phyloP scores from a whole-genome alignment of 1,139 yeast species.

The Starmera stellimalicola region DNA sequence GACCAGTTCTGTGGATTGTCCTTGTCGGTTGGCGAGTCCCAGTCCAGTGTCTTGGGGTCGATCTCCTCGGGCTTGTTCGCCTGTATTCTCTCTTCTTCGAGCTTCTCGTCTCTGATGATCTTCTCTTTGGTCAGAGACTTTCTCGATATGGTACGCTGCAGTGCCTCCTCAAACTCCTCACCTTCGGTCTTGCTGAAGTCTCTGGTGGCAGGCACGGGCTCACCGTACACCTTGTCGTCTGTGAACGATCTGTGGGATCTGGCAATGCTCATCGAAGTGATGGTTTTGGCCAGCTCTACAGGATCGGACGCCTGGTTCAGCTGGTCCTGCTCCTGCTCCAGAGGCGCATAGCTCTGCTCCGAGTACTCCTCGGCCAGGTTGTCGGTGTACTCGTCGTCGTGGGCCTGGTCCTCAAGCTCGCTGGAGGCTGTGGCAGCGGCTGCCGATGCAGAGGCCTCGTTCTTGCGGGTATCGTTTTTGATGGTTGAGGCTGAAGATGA shows the following conservation, averaged over 20 bases:
- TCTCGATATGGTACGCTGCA: constrained; percentile 17
- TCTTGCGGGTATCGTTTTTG: too few relatives aligned
- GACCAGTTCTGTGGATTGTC: constrained; percentile 66
- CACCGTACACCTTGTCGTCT: constrained; percentile 11
- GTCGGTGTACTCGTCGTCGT: too few relatives aligned
- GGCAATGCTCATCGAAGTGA: constrained; percentile 1
- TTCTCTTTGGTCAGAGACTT: constrained; percentile 10
- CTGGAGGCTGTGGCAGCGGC: too few relatives aligned
- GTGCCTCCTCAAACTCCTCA: constrained; percentile 14
- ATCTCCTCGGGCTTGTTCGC: constrained; percentile 10
- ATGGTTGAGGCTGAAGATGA: neutral
- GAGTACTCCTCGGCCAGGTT: neutral
- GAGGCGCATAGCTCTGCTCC: neutral
- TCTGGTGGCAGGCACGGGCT: constrained; percentile 6
- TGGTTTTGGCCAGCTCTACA: constrained; percentile 1
- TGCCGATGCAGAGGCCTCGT: too few relatives aligned
- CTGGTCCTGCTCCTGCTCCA: neutral
- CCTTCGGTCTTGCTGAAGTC: constrained; percentile 6
- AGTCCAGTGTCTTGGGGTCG: constrained; percentile 38
- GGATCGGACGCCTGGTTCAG: constrained; percentile 1
- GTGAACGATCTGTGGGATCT: constrained; percentile 11
- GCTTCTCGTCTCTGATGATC: constrained; percentile 3
- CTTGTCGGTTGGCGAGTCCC: constrained; percentile 54
- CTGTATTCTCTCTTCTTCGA: neutral
- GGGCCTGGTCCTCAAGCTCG: too few relatives aligned